Percentiles rank a stretch among this genome's conserved stretches.
Evolutionary conservation across 1,139 yeast species (phyloP).

Genomic region (Yamadazyma friedrichii): DNA sequence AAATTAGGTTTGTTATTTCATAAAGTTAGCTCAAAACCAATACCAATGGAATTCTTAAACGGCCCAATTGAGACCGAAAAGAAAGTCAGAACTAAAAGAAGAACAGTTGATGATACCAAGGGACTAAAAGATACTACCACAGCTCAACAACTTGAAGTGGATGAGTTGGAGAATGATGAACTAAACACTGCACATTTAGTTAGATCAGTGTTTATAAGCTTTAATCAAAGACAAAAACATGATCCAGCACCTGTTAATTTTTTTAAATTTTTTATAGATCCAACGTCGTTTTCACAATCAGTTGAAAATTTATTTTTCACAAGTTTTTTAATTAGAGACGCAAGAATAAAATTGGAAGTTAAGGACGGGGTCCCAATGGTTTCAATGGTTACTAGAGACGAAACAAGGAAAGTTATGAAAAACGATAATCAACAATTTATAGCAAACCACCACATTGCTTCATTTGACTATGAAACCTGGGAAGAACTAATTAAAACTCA

Average conservation of each 20-base stretch:
- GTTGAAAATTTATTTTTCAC: slow-evolving; percentile 82
- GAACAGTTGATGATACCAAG: slow-evolving; percentile 45
- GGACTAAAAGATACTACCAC: slow-evolving; percentile 48
- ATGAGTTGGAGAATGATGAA: slow-evolving; percentile 49
- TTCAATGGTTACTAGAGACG: slow-evolving; percentile 17
- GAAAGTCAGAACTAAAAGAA: slow-evolving; percentile 34
- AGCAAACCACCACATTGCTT: slow-evolving; percentile 64
- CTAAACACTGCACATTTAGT: slow-evolving; percentile 64
- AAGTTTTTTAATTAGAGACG: slow-evolving; percentile 77
- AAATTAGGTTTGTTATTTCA: slow-evolving; percentile 56
- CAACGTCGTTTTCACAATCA: slow-evolving; percentile 71
- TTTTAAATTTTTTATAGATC: slow-evolving; percentile 69
- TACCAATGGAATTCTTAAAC: slow-evolving; percentile 58
- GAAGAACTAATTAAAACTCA: slow-evolving; percentile 45
- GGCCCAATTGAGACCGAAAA: slow-evolving; percentile 74
- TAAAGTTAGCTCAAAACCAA: slow-evolving; percentile 46
- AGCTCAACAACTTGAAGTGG: slow-evolving; percentile 39
- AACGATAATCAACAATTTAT: slow-evolving; percentile 17
- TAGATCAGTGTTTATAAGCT: slow-evolving; percentile 41
- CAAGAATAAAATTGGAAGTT: slow-evolving; percentile 52
- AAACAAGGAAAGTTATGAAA: slow-evolving; percentile 3
- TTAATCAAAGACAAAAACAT: slow-evolving; percentile 27
- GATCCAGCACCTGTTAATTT: slow-evolving; percentile 47
- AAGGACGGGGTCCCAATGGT: slow-evolving; percentile 47
- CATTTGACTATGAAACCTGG: slow-evolving; percentile 70